Evolutionary conservation across 768 basidiomycete genomes (phyloP).

Genomic region (Mycena sanguinolenta): DNA sequence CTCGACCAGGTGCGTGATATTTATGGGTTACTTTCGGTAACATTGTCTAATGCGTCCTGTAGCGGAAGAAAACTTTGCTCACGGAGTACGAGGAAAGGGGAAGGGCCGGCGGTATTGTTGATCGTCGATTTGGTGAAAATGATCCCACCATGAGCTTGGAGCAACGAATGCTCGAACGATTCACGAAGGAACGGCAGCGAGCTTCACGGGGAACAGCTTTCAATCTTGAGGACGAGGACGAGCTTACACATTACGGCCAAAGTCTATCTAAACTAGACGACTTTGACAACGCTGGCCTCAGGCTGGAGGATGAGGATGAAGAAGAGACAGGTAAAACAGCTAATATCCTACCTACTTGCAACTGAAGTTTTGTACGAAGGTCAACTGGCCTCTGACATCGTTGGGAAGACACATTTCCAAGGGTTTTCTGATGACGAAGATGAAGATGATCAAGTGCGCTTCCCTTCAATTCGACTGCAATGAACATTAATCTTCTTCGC

Average conservation of each 20-base stretch:
- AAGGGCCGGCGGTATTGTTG: conserved; percentile 89
- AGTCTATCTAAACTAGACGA: conserved; percentile 88
- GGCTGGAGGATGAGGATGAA: conserved; percentile 71
- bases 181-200: conserved; percentile 90
- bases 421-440: conserved; percentile 82
- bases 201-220: conserved; percentile 82
- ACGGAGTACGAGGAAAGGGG: conserved; percentile 89
- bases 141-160: conserved; percentile 93
- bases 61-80: conserved; percentile 90
- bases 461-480: conserved; percentile 8
- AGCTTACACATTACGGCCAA: conserved; percentile 93
- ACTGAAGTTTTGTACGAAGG: conserved; percentile 56
- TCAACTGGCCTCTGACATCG: conserved; percentile 76
- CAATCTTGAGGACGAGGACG: conserved; percentile 93
- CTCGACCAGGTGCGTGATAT: conserved; percentile 79
- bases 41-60: conserved; percentile 20
- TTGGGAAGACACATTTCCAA: conserved; percentile 83
- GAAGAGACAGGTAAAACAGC: conserved; percentile 57
- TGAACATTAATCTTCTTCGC: conserved; percentile 23
- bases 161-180: conserved; percentile 96
- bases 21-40: conserved; percentile 1
- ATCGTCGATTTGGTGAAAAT: conserved; percentile 96
- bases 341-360: background rate
- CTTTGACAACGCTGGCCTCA: conserved; percentile 79
- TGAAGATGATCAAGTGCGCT: conserved; percentile 59